Base-by-base conservation (phyloP, 2,329 filamentous ascomycete genomes). In the Penicillium sclerotiorum region DNA sequence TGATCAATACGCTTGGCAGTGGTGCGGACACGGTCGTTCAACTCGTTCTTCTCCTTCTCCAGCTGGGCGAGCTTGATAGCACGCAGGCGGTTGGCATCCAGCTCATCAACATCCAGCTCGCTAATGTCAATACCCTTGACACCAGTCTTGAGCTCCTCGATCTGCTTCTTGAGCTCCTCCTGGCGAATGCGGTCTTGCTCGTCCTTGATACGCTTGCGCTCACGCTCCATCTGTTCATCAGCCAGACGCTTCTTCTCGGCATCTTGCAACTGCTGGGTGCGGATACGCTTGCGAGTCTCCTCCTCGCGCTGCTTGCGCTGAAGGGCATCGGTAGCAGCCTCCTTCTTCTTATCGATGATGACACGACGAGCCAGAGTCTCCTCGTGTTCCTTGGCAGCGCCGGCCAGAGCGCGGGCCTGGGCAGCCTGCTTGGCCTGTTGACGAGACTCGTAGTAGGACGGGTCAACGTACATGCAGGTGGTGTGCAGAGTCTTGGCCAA, bases 1-100 rank as follows among this genome's bases (percentile, higher is more conserved):
- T 99, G 93, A 69, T 99, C 94, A 64, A 96, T 89, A 58, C 94
- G 88, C 84, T 96, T 97, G 71, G 88, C 90, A 53, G 92, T 95
- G 63, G 95, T 85, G 64, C 91, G 87, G 45, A 97, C 84, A 70
- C 89, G 90, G 75, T 96, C 91, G 57, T 89, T 90, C 60, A 96
- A 86, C 67, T 94, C 91, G 67, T 93, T 95, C 87, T 97, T 99
- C 80, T 97, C 94, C 63, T 93, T 92, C 77, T 97, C 94, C 9
- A 99, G 84, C 74, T 96, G 93, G 53, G 90, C 88, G 50, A 99
- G 83, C 80, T 97, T 97, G 77, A 99, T 88, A 61, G 89, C 88
- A 70, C 94, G 92, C 62, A 99, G 89, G 57, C 88, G 87, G 73
- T 90, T 91, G 71, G 86, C 89, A 73, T 97, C 92, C 49, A 96